phyloP scores from a whole-genome alignment of 495 filamentous ascomycete genomes.

The Neurospora sp. region DNA sequence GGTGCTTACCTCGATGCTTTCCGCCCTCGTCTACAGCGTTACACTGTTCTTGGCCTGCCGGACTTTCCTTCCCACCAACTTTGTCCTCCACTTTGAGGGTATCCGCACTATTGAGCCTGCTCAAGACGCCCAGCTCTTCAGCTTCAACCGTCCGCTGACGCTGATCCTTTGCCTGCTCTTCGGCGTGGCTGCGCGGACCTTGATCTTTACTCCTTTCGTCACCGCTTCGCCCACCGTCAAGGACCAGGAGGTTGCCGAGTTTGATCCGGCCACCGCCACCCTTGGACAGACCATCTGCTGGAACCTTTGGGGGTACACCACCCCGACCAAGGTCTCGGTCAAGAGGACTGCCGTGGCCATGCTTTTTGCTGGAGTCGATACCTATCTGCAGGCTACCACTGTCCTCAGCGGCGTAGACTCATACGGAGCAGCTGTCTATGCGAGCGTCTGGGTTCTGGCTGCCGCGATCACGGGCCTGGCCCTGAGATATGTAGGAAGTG shows the following conservation, averaged over 20 bases:
- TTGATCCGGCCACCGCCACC: constrained; percentile 44
- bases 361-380: constrained; percentile 46
- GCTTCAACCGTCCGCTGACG: constrained; percentile 42
- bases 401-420: constrained; percentile 57
- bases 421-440: constrained; percentile 58
- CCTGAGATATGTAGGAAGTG: constrained; percentile 33
- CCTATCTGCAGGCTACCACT: constrained; percentile 50
- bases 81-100: constrained; percentile 60
- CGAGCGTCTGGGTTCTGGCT: constrained; percentile 57
- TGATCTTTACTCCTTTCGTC: constrained; percentile 65
- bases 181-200: constrained; percentile 59
- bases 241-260: constrained; percentile 28
- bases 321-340: constrained; percentile 54
- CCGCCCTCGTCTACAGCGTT: constrained; percentile 57
- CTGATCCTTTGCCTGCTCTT: constrained; percentile 25
- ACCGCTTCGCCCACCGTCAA: constrained; percentile 32
- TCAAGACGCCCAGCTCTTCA: constrained; percentile 46
- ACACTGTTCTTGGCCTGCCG: constrained; percentile 52
- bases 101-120: constrained; percentile 54
- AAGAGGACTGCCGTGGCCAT: constrained; percentile 53
- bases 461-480: constrained; percentile 45
- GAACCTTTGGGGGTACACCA: constrained; percentile 51
- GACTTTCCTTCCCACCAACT: constrained; percentile 52
- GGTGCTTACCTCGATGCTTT: constrained; percentile 51
- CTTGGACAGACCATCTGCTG: constrained; percentile 50